Evolutionary conservation across 192 early-diverging fungal genomes (phyloP).

Genomic region (Neocallimastix lanati): DNA sequence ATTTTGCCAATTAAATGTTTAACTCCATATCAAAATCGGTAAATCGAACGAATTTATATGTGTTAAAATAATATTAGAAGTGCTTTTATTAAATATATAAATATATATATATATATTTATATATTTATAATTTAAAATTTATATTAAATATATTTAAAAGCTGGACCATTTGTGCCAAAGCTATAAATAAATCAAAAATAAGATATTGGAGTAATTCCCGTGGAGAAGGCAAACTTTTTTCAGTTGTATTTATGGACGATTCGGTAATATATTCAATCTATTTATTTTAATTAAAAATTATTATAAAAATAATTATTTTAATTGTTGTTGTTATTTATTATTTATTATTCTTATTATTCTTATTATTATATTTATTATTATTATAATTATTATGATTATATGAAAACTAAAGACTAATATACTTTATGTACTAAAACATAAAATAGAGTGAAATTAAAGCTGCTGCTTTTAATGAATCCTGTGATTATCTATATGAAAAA

Average conservation of each 20-base stretch:
- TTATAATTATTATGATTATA: too few species aligned
- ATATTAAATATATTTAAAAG: conserved; percentile 10
- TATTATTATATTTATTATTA: conserved; percentile 5
- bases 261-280: conserved; percentile 28
- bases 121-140: too few species aligned
- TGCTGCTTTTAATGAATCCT: conserved; percentile 81
- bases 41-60: not conserved
- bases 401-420: too few species aligned
- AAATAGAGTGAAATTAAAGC: conserved; percentile 91
- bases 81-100: too few species aligned
- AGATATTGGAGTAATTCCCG: conserved; percentile 56
- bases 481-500: conserved; percentile 53
- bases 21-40: not conserved
- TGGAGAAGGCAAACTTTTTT: conserved; percentile 74
- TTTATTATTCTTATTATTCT: not conserved
- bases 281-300: not conserved
- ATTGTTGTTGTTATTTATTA: not conserved
- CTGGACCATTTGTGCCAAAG: conserved; percentile 88
- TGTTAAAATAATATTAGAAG: too few species aligned
- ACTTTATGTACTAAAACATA: too few species aligned
- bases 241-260: conserved; percentile 70
- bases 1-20: not conserved
- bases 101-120: too few species aligned
- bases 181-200: conserved; percentile 67
- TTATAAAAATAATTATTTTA: too few species aligned